Conservation (phyloP, 192 early-diverging fungal species). For the Phycomyces blakesleeanus region DNA sequence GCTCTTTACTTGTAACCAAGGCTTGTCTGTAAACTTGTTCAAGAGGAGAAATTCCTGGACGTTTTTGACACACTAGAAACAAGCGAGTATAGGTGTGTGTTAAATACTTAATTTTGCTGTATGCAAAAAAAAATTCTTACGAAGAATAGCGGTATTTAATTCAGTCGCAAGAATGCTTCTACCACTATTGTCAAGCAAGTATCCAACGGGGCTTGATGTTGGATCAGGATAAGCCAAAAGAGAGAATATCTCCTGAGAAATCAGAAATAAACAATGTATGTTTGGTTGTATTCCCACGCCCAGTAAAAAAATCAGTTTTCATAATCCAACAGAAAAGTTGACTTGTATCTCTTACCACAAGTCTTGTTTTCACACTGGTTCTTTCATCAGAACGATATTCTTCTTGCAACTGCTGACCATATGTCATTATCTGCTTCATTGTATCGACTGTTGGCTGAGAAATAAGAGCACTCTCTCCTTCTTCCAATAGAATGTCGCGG, state of each 20-base stretch:
- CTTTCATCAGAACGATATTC: conserved; percentile 42
- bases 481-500: conserved; percentile 9
- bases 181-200: conserved; percentile 48
- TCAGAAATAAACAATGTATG: conserved; percentile 23
- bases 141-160: conserved; percentile 66
- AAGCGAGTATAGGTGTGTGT: background rate
- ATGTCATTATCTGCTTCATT: conserved; percentile 39
- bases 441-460: background rate
- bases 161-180: conserved; percentile 59
- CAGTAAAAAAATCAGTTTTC: too few species aligned
- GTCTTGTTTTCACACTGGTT: too few species aligned
- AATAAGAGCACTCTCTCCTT: conserved; percentile 21
- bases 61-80: background rate
- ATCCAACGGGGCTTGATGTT: conserved; percentile 39
- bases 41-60: conserved; percentile 15
- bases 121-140: conserved; percentile 27
- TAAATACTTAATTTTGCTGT: background rate
- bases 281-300: conserved; percentile 13
- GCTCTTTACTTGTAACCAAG: conserved; percentile 28
- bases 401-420: conserved; percentile 53
- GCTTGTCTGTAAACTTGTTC: conserved; percentile 48
- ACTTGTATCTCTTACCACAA: too few species aligned
- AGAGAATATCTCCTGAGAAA: conserved; percentile 61
- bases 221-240: conserved; percentile 69
- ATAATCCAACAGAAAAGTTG: too few species aligned